Conservation (phyloP, 345 rosid species). For the Cardamine resedifolia region DNA sequence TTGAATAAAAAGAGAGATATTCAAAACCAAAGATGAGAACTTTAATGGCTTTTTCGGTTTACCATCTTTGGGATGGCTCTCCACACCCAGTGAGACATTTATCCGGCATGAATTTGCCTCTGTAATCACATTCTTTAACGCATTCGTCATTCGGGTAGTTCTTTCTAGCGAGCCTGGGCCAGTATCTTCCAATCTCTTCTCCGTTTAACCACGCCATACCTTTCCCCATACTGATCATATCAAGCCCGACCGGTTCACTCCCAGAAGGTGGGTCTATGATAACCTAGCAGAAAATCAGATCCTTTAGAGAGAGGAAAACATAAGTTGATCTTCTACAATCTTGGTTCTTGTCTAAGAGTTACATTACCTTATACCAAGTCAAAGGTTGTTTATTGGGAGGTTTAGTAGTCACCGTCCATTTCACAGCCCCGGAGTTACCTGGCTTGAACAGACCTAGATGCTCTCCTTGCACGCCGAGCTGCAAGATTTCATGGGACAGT, state of each 20-base stretch:
- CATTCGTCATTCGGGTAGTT: slow-evolving; percentile 52
- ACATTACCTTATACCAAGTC: slow-evolving; percentile 89
- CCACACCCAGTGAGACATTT: slow-evolving; percentile 92
- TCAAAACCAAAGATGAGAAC: background rate
- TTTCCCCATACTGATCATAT: slow-evolving; percentile 92
- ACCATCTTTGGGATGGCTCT: slow-evolving; percentile 95
- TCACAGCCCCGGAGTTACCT: slow-evolving; percentile 43
- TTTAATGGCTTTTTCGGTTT: slow-evolving; percentile 20
- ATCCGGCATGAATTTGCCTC: slow-evolving; percentile 74
- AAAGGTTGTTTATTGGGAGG: slow-evolving; percentile 76
- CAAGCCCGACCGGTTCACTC: slow-evolving; percentile 82
- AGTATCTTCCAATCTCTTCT: slow-evolving; percentile 95
- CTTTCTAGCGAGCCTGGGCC: slow-evolving; percentile 59
- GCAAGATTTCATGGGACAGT: slow-evolving; percentile 26
- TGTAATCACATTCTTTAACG: slow-evolving; percentile 68
- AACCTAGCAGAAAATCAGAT: slow-evolving; percentile 45
- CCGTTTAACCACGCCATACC: slow-evolving; percentile 98
- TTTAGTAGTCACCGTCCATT: slow-evolving; percentile 65
- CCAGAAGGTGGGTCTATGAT: slow-evolving; percentile 75
- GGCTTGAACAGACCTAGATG: slow-evolving; percentile 60
- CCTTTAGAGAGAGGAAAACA: background rate
- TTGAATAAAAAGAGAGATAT: slow-evolving; percentile 2
- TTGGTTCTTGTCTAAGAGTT: slow-evolving; percentile 13
- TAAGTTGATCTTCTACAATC: slow-evolving; percentile 4
- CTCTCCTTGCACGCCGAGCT: slow-evolving; percentile 89